These are phyloP conservation scores for Bipolaris oryzae DNA, from an alignment of 2,329 filamentous ascomycete species.

Conservation along the genomic window DNA sequence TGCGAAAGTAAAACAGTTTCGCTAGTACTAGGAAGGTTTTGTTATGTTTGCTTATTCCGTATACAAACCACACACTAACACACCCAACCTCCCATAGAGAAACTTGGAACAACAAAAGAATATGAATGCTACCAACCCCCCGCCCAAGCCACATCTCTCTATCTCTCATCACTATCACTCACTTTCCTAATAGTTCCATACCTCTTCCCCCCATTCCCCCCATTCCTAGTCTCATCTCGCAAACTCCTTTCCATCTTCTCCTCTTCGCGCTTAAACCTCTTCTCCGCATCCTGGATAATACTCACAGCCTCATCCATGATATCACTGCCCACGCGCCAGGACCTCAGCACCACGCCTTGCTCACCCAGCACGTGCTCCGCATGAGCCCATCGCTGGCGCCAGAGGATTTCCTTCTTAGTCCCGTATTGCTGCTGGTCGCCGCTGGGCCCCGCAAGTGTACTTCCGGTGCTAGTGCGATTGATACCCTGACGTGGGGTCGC, in stretches of 20 bases:
- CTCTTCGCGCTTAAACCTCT: slow-evolving; percentile 34
- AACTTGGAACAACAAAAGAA: too few species aligned
- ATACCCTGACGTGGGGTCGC: slow-evolving; percentile 26
- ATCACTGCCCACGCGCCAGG: slow-evolving; percentile 75
- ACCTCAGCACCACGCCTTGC: slow-evolving; percentile 71
- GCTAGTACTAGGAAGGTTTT: too few species aligned
- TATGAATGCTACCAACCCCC: too few species aligned
- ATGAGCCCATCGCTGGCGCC: slow-evolving; percentile 69
- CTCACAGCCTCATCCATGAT: slow-evolving; percentile 69
- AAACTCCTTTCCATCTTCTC: neutral
- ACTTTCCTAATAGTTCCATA: neutral
- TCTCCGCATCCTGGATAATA: slow-evolving; percentile 64
- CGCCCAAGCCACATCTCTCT: neutral
- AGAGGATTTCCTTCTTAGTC: slow-evolving; percentile 75
- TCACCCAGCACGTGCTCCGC: slow-evolving; percentile 69
- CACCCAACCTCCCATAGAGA: too few species aligned
- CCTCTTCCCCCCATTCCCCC: neutral
- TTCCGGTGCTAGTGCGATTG: slow-evolving; percentile 34
- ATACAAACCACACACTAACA: too few species aligned
- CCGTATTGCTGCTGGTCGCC: slow-evolving; percentile 34
- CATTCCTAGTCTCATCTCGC: neutral
- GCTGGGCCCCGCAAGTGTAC: slow-evolving; percentile 30
- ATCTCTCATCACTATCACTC: neutral
- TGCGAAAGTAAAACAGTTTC: too few species aligned
- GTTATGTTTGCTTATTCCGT: too few species aligned